Evolutionary conservation across 495 filamentous ascomycete species (phyloP).

Genomic region (Xylaria grammica): DNA sequence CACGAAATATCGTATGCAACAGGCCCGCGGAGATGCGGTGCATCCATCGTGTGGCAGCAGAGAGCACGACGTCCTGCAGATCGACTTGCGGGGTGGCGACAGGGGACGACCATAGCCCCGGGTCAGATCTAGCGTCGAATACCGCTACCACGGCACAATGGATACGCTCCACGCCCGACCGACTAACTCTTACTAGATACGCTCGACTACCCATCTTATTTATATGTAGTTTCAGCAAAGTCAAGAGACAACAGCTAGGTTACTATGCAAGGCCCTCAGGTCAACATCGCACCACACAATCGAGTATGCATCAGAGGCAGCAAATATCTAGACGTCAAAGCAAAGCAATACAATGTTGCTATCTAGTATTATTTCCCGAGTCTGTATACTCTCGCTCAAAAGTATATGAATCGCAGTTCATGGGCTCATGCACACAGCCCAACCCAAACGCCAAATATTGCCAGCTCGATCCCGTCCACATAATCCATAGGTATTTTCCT

Average conservation of each 20-base stretch:
- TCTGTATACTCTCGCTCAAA: not conserved
- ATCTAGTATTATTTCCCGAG: not conserved
- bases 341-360: not conserved
- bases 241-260: too few species aligned
- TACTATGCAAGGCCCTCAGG: not conserved
- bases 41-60: too few species aligned
- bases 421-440: not conserved
- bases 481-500: not conserved
- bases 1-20: not conserved
- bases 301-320: too few species aligned
- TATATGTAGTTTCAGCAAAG: too few species aligned
- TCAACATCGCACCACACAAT: too few species aligned
- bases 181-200: too few species aligned
- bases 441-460: conserved; percentile 1
- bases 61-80: too few species aligned
- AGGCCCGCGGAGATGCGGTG: too few species aligned
- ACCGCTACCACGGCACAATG: not conserved
- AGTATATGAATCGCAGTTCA: not conserved
- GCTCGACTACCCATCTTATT: not conserved
- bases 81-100: not conserved
- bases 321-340: too few species aligned
- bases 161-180: not conserved
- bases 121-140: not conserved
- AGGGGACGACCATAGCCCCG: not conserved
- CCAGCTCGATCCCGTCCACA: not conserved